Conservation (phyloP, 805 yeast species). For the Teunomyces lycoperdinae region DNA sequence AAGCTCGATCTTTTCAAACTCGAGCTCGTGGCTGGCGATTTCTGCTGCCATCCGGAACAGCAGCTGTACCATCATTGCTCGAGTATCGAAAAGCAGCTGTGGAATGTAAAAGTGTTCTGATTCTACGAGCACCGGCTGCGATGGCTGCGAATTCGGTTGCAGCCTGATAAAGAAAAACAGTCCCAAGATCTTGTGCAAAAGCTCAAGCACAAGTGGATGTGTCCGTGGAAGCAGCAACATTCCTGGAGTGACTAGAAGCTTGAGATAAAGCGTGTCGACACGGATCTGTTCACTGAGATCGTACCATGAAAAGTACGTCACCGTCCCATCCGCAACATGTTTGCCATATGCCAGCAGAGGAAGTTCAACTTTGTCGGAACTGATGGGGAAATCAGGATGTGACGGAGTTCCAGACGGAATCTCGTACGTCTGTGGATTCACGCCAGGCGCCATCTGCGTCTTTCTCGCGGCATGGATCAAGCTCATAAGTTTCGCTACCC, state of each 20-base stretch:
- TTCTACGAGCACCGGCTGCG: slow-evolving; percentile 12
- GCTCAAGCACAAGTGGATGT: slow-evolving; percentile 20
- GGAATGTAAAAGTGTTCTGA: slow-evolving; percentile 17
- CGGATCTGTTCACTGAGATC: slow-evolving; percentile 23
- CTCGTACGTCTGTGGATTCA: slow-evolving; percentile 15
- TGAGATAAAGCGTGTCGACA: slow-evolving; percentile 19
- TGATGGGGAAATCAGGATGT: slow-evolving; percentile 26
- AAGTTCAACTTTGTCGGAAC: slow-evolving; percentile 6
- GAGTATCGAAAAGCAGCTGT: slow-evolving; percentile 18
- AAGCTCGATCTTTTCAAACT: slow-evolving; percentile 22
- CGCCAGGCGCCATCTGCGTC: slow-evolving; percentile 25
- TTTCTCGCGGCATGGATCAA: slow-evolving; percentile 14
- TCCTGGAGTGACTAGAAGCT: slow-evolving; percentile 21
- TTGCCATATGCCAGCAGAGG: slow-evolving; percentile 23
- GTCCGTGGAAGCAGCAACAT: slow-evolving; percentile 17
- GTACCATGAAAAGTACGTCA: slow-evolving; percentile 21
- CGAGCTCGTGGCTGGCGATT: slow-evolving; percentile 18
- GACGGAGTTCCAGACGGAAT: slow-evolving; percentile 25
- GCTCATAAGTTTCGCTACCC: slow-evolving; percentile 13
- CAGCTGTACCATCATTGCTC: slow-evolving; percentile 24
- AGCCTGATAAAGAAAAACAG: slow-evolving; percentile 17
- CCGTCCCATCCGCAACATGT: slow-evolving; percentile 3
- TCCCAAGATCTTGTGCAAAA: slow-evolving; percentile 14
- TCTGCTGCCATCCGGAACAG: slow-evolving; percentile 16
- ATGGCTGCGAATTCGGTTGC: slow-evolving; percentile 6